phyloP scores from a whole-genome alignment of 148 eudicot genomes.

The Arctostaphylos glauca region DNA sequence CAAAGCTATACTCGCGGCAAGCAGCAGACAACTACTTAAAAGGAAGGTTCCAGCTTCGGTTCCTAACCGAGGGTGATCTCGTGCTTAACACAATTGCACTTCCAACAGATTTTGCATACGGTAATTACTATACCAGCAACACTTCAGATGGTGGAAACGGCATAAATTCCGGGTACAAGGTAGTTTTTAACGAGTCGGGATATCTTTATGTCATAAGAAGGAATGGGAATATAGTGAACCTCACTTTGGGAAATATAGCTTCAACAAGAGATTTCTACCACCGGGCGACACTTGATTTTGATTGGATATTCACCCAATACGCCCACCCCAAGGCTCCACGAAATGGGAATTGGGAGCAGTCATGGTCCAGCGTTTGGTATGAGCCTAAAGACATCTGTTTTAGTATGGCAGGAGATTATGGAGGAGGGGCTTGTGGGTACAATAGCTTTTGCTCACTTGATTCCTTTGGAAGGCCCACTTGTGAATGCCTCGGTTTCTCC shows the following conservation, averaged over 20 bases:
- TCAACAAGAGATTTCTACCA: constrained; percentile 12
- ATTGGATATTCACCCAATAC: constrained; percentile 29
- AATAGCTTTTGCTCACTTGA: constrained; percentile 28
- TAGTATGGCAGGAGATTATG: background rate
- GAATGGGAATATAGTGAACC: constrained; percentile 3
- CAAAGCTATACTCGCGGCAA: constrained; percentile 10
- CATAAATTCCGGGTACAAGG: constrained; percentile 11
- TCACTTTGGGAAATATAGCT: background rate
- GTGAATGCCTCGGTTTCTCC: constrained; percentile 30
- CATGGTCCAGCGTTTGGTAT: constrained; percentile 19
- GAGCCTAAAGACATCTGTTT: constrained; percentile 25
- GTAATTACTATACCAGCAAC: background rate
- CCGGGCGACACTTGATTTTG: constrained; percentile 22
- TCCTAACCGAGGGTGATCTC: constrained; percentile 21
- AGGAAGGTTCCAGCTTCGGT: constrained; percentile 29
- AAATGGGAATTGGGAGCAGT: background rate
- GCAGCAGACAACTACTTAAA: constrained; percentile 21
- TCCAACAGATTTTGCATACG: background rate
- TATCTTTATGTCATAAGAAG: constrained; percentile 9
- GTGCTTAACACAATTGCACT: constrained; percentile 15
- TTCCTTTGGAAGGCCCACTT: constrained; percentile 12
- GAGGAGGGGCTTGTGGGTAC: constrained; percentile 29
- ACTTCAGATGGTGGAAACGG: constrained; percentile 7
- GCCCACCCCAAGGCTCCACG: constrained; percentile 11
- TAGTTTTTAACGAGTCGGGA: constrained; percentile 21